Conservation (phyloP, 202 grass and related monocot genomes). For the Zoysia matrella region DNA sequence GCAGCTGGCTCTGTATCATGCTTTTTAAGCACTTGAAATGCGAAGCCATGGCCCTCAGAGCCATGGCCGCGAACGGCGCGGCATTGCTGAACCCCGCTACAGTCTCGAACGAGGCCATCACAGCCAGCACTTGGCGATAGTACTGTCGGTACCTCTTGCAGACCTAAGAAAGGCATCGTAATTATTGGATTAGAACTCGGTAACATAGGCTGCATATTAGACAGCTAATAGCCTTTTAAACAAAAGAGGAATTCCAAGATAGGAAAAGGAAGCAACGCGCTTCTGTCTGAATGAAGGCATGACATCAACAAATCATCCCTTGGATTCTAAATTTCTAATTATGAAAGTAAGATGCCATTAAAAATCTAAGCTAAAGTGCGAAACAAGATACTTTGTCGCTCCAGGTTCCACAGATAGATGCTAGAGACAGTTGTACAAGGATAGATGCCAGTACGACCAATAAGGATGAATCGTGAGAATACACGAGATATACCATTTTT, state of each 20-base stretch:
- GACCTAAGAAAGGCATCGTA: constrained; percentile 43
- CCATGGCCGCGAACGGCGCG: constrained; percentile 70
- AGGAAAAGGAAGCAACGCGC: constrained; percentile 1
- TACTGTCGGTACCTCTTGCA: constrained; percentile 87
- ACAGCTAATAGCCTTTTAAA: constrained; percentile 6
- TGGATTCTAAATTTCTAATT: neutral
- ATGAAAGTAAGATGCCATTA: constrained; percentile 43
- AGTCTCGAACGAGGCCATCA: constrained; percentile 82
- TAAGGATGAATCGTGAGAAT: neutral
- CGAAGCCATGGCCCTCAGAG: constrained; percentile 73
- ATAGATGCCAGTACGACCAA: constrained; percentile 23
- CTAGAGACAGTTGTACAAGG: constrained; percentile 38
- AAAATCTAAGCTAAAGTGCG: constrained; percentile 18
- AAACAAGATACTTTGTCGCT: neutral
- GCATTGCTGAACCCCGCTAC: constrained; percentile 78
- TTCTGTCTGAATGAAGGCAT: constrained; percentile 46
- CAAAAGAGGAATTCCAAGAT: neutral
- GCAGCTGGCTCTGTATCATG: constrained; percentile 82
- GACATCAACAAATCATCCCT: constrained; percentile 44
- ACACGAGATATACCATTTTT: neutral
- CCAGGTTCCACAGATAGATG: constrained; percentile 47
- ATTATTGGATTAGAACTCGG: constrained; percentile 2
- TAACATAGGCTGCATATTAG: neutral
- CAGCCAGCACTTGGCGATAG: constrained; percentile 81
- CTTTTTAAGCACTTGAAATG: constrained; percentile 83